phyloP scores from a whole-genome alignment of 2,329 filamentous ascomycete genomes.

The Ceratocystis ficicola region DNA sequence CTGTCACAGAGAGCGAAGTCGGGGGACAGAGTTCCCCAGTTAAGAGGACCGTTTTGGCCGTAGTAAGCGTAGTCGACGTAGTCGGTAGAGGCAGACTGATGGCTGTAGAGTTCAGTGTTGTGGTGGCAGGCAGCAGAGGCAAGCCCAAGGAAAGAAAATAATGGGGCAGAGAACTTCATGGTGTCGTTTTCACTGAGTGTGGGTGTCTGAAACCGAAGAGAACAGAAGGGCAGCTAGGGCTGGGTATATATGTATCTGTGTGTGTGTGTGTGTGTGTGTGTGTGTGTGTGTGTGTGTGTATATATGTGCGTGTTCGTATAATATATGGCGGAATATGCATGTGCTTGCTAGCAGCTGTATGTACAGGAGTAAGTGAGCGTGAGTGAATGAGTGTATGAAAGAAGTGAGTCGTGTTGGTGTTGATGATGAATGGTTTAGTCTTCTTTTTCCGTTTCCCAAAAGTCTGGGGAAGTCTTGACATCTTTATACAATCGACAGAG shows the following conservation, averaged over 20 bases:
- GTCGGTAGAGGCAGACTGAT: constrained; percentile 34
- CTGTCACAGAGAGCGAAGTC: constrained; percentile 37
- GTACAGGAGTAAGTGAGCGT: not conserved
- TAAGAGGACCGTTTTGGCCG: constrained; percentile 35
- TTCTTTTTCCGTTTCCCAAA: not conserved
- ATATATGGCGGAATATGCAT: too few relatives aligned
- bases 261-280: too few relatives aligned
- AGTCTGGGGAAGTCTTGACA: not conserved
- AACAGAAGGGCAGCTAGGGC: not conserved
- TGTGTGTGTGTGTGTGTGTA: too few relatives aligned
- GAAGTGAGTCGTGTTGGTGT: not conserved
- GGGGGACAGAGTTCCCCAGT: constrained; percentile 39
- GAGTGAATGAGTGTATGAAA: constrained; percentile 12
- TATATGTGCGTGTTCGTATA: too few relatives aligned
- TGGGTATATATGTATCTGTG: too few relatives aligned
- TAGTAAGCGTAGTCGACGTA: constrained; percentile 29
- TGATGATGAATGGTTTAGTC: not conserved
- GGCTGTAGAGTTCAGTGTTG: constrained; percentile 29
- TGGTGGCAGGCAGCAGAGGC: constrained; percentile 27
- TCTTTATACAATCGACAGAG: not conserved
- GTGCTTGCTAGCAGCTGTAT: too few relatives aligned
- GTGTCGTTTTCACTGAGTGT: not conserved
- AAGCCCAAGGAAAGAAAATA: constrained; percentile 22
- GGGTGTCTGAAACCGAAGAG: not conserved
- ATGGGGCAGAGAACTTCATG: constrained; percentile 8